Percentiles rank a stretch among this genome's conserved stretches.
Conservation (phyloP, 2,329 filamentous ascomycete species). For the Aureobasidium uvarum region DNA sequence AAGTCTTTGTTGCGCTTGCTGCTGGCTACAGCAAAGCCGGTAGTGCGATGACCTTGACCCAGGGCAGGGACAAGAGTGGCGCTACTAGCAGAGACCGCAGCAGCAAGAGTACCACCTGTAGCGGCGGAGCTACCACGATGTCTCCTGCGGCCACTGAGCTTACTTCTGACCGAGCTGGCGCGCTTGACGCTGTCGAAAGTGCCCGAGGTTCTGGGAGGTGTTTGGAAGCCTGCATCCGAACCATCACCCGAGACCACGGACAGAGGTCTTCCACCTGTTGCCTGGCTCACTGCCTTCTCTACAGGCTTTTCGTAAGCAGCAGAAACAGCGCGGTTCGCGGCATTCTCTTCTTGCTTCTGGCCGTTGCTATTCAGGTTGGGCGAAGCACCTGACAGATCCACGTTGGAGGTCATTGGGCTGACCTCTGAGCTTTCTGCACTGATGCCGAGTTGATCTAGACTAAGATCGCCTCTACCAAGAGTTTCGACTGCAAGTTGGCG, state of each 20-base stretch:
- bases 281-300: constrained; percentile 35
- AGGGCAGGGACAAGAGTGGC: constrained; percentile 63
- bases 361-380: neutral
- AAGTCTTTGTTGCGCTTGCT: constrained; percentile 97
- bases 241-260: constrained; percentile 43
- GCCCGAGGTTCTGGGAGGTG: constrained; percentile 66
- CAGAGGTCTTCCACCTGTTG: constrained; percentile 40
- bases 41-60: constrained; percentile 69
- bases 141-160: constrained; percentile 55
- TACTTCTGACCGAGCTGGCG: constrained; percentile 53
- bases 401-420: constrained; percentile 58
- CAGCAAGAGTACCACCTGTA: constrained; percentile 63
- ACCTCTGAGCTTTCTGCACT: constrained; percentile 52
- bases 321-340: constrained; percentile 59
- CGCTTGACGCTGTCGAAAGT: constrained; percentile 58
- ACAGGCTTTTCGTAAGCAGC: constrained; percentile 56
- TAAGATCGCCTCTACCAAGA: constrained; percentile 82
- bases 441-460: constrained; percentile 84
- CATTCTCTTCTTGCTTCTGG: constrained; percentile 57
- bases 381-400: constrained; percentile 18
- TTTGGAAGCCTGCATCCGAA: constrained; percentile 54
- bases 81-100: constrained; percentile 69
- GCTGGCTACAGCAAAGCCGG: constrained; percentile 92
- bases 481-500: constrained; percentile 77
- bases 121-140: constrained; percentile 77